phyloP scores from a whole-genome alignment of 805 yeast genomes.

The Candida oleophila region DNA sequence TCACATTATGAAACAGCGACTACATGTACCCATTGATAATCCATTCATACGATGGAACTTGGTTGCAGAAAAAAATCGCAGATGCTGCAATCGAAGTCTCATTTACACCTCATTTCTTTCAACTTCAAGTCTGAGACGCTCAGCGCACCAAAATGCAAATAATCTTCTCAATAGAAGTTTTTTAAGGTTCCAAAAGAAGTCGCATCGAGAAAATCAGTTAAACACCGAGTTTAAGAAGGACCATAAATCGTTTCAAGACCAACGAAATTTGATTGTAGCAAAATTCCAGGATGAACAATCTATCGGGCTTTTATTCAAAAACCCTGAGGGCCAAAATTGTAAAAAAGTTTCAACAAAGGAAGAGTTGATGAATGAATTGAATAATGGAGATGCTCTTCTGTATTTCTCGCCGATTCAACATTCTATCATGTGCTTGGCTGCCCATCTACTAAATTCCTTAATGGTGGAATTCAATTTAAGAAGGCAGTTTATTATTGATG shows the following conservation, averaged over 20 bases:
- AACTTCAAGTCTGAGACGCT: neutral
- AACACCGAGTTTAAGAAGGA: constrained; percentile 11
- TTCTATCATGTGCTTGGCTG: constrained; percentile 1
- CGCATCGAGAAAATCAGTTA: neutral
- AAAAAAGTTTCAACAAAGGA: neutral
- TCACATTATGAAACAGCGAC: neutral
- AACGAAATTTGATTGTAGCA: constrained; percentile 1
- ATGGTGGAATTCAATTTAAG: constrained; percentile 30
- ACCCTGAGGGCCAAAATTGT: neutral
- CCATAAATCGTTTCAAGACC: constrained; percentile 10
- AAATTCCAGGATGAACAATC: constrained; percentile 3
- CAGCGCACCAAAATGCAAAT: neutral
- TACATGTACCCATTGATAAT: neutral
- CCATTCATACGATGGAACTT: neutral
- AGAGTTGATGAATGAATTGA: constrained; percentile 1
- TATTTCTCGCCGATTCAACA: constrained; percentile 6
- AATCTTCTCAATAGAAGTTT: constrained; percentile 3
- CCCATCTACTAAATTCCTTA: constrained; percentile 20
- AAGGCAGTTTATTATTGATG: constrained; percentile 13
- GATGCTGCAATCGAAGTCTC: neutral
- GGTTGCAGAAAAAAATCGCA: neutral
- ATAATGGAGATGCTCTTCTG: constrained; percentile 4
- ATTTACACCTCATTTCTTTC: neutral
- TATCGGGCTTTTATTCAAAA: constrained; percentile 11
- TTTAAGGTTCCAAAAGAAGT: constrained; percentile 7